Evolutionary conservation across 78 protist genomes (phyloP), one percentile per base, ranked within the genome.

Genomic region (Anaeramoeba flamelloides): DNA sequence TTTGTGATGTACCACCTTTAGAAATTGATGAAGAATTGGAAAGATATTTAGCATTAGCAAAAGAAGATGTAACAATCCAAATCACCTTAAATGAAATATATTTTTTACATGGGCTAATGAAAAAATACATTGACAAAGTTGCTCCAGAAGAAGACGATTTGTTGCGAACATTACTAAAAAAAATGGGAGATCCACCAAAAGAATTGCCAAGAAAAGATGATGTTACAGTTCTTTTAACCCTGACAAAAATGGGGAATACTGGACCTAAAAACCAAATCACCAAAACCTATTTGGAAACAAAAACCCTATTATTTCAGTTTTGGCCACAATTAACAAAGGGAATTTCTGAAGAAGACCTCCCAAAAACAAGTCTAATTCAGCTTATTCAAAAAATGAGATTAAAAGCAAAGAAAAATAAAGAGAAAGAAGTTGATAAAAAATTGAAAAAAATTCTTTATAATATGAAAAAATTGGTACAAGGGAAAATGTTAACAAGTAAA

Each of bases 171-270:
- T 8, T 17, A 53, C 69, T 53, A 26, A 17, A 53, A 26, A 53
- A 53, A 53, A 53, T 53, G 69, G 69, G 69, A 53, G 69, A 53
- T 26, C 34, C 69, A 53, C 69, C 69, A 53, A 53, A 53, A 53
- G 34, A 53, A 53, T 17, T 53, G 8, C 34, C 8, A 26, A 8
- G 69, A 53, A 17, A 53, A 26, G 34, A 53, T 26, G 17, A 53
- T 17, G 34, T 17, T 26, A 53, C 69, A 26, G 69, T 53, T 53
- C 69, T 26, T 26, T 17, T 53, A 26, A 53, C 69, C 8, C 17
- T 53, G 17, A 17, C 69, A 53, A 53, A 53, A 26, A 8, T 26
- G 8, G 8, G 17, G 34, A 17, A 8, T 26, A 53, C 8, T 53
- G 34, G 34, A 53, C 69, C 17, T 17, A 26, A 8, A 53, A 53